Conservation (phyloP, 2,329 filamentous ascomycete species). For the Fusarium equiseti region DNA sequence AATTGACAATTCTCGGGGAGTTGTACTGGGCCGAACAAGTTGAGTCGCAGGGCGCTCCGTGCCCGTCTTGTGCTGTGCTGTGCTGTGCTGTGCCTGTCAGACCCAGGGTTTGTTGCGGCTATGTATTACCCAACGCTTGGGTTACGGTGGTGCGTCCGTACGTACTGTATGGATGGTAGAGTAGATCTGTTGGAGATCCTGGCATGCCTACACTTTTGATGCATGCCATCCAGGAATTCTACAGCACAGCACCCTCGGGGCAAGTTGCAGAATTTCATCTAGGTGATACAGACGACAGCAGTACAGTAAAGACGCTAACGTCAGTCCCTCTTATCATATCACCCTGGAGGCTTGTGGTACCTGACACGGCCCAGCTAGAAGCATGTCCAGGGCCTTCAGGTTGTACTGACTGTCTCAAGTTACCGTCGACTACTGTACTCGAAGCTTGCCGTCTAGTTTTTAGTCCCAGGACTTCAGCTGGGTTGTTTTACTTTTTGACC, state of each 20-base stretch:
- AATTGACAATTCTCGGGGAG: background rate
- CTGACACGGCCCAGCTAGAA: constrained; percentile 16
- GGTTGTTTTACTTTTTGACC: constrained; percentile 34
- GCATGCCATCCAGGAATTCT: constrained; percentile 41
- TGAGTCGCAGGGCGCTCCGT: constrained; percentile 9
- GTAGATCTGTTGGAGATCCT: constrained; percentile 46
- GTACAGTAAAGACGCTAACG: background rate
- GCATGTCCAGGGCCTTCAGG: constrained; percentile 1
- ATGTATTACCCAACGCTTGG: constrained; percentile 29
- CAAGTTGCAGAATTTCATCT: constrained; percentile 21
- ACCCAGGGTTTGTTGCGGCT: constrained; percentile 4
- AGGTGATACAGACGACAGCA: constrained; percentile 11
- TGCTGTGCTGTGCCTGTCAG: constrained; percentile 19
- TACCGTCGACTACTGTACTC: background rate
- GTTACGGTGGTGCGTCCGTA: background rate
- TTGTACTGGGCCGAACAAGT: constrained; percentile 8
- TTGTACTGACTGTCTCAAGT: background rate
- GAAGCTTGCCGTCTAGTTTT: constrained; percentile 24
- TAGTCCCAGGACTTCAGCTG: constrained; percentile 10
- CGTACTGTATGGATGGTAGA: constrained; percentile 6
- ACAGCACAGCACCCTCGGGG: constrained; percentile 11
- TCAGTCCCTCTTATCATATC: background rate
- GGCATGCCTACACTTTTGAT: constrained; percentile 39
- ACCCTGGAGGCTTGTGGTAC: constrained; percentile 12
- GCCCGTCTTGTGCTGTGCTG: background rate